Conservation (phyloP, 768 basidiomycete genomes). For the Punctularia strigosozonata region DNA sequence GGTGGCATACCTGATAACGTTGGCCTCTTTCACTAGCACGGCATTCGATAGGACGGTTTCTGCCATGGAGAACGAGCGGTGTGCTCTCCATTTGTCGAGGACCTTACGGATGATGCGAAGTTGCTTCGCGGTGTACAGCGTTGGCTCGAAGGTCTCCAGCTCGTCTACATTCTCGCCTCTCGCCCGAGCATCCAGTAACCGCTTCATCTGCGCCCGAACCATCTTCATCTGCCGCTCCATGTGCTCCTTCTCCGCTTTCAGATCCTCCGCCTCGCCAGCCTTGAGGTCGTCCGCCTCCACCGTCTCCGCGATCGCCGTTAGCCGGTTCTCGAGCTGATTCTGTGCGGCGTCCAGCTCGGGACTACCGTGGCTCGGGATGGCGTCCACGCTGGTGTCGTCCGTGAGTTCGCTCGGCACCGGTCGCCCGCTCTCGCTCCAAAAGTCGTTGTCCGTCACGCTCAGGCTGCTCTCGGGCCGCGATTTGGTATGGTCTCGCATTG, state of each 20-base stretch:
- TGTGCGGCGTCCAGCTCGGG: slow-evolving; percentile 61
- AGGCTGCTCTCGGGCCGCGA: slow-evolving; percentile 85
- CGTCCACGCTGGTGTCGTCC: slow-evolving; percentile 81
- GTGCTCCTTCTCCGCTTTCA: slow-evolving; percentile 85
- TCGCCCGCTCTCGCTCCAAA: slow-evolving; percentile 84
- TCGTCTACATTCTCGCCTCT: slow-evolving; percentile 64
- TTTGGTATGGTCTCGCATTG: slow-evolving; percentile 70
- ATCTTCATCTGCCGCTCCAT: slow-evolving; percentile 82
- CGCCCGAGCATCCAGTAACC: slow-evolving; percentile 63
- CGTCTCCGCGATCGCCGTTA: slow-evolving; percentile 50
- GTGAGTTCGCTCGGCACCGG: slow-evolving; percentile 72
- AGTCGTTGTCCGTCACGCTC: slow-evolving; percentile 74
- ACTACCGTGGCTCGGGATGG: slow-evolving; percentile 41
- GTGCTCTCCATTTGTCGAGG: slow-evolving; percentile 75
- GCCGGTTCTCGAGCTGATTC: slow-evolving; percentile 49
- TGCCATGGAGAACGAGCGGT: slow-evolving; percentile 85
- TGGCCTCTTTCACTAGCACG: slow-evolving; percentile 85
- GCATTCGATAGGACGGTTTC: slow-evolving; percentile 80
- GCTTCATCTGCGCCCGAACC: slow-evolving; percentile 73
- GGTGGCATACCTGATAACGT: slow-evolving; percentile 66
- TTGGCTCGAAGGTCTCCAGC: slow-evolving; percentile 59
- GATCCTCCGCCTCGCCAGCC: slow-evolving; percentile 74
- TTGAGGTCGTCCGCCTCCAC: slow-evolving; percentile 79
- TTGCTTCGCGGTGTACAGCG: slow-evolving; percentile 74
- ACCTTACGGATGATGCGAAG: slow-evolving; percentile 74